A percentile compares a stretch with the other conserved stretches of the same genome.
These are phyloP conservation scores for Didymella exigua DNA, from an alignment of 2,329 filamentous ascomycete species.

Conservation along the genomic window DNA sequence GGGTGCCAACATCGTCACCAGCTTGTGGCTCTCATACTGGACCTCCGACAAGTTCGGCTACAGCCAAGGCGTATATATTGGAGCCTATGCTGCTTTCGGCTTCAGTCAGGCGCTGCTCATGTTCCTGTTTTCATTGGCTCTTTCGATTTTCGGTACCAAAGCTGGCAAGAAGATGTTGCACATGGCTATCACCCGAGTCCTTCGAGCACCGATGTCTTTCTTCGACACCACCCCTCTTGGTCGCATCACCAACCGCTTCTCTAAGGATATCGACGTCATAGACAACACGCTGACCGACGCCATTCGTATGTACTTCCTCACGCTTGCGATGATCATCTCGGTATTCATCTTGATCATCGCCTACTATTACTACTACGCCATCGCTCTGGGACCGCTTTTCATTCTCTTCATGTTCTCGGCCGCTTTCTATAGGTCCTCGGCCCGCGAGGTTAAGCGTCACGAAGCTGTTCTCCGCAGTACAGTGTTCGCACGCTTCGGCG, in stretches of 20 bases:
- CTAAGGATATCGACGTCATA: constrained; percentile 94
- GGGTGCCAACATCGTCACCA: constrained; percentile 83
- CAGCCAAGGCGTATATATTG: constrained; percentile 72
- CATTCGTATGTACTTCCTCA: constrained; percentile 91
- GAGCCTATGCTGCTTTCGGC: constrained; percentile 45
- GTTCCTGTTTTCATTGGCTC: constrained; percentile 79
- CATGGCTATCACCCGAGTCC: constrained; percentile 75
- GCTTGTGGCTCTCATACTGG: constrained; percentile 94
- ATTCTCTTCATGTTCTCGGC: constrained; percentile 81
- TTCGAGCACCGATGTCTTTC: constrained; percentile 79
- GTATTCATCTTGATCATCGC: constrained; percentile 91
- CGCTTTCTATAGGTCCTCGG: constrained; percentile 87
- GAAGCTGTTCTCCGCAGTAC: constrained; percentile 85
- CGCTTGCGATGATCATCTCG: constrained; percentile 62
- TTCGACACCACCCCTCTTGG: constrained; percentile 97
- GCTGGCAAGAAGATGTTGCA: constrained; percentile 83
- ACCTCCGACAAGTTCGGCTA: constrained; percentile 77
- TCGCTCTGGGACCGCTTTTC: constrained; percentile 71
- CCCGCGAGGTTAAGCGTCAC: constrained; percentile 91
- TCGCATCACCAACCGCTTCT: constrained; percentile 95
- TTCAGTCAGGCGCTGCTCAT: constrained; percentile 46
- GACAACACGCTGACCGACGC: constrained; percentile 89
- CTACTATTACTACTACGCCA: constrained; percentile 89
- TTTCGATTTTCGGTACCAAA: constrained; percentile 80
- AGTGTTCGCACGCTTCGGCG: constrained; percentile 89